Base-by-base conservation (phyloP, 2,329 filamentous ascomycete species). In the Pezizomycotina sp. region DNA sequence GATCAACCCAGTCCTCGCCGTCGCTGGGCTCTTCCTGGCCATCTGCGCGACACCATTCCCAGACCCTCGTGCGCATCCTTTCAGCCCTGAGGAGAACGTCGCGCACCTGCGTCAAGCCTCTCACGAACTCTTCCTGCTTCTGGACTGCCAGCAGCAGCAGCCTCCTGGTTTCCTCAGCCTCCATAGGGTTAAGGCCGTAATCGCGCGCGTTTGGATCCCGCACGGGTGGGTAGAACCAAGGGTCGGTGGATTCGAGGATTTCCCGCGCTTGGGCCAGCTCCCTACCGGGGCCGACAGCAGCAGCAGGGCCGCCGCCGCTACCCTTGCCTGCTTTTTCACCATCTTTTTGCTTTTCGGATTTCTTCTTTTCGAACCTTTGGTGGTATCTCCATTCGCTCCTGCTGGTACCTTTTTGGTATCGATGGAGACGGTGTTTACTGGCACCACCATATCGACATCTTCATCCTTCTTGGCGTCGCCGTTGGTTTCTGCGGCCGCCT, bases 1-100 rank as follows among this genome's bases (percentile, higher is more conserved):
- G 70, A 56, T 91, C 81, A 53, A 83, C 84, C 77, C 79, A 91
- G 54, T 91, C 81, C 60, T 91, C 81, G 7, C 79, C 79, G 53
- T 91, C 81, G 32, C 77, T 83, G 74, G 89, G 74, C 55, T 84
- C 78, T 31, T 73, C 62, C 13, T 65, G 50, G 46, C 40, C 37
- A n/a, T 47, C 45, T 12, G 80, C 75, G 54, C 82, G 81, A 47
- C 74, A 68, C 74, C 77, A 83, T 48, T 70, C 68, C 53, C 76
- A 66, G 3, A 89, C 77, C 13, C 72, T 67, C 49, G 70, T 71
- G 18, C 80, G 68, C 55, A 78, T 66, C 27, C 77, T 67, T 48
- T 86, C 74, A 1, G 78, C 78, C 49, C 69, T 69, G 43, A 83
- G 62, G 34, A 91, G 62, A 1, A 79, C 77, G 32, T 73, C 64